Percentiles rank a stretch among this genome's conserved stretches.
Conservation (phyloP, 2,329 filamentous ascomycete species). For the Alternaria panax region DNA sequence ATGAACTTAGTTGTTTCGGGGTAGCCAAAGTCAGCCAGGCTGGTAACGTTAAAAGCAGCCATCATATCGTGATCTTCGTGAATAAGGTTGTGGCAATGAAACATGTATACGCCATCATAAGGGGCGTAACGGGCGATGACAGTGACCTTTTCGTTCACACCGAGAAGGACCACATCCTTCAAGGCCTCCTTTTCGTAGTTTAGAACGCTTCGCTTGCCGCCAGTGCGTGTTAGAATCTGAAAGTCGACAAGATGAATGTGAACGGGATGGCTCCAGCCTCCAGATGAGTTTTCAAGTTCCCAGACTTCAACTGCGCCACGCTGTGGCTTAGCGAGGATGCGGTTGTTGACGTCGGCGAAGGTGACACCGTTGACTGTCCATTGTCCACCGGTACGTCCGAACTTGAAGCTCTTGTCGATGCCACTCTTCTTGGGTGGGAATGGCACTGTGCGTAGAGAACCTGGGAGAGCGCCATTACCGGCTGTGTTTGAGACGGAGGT, state of each 20-base stretch:
- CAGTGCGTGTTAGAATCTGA: slow-evolving; percentile 60
- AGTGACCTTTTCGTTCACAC: slow-evolving; percentile 53
- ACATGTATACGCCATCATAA: slow-evolving; percentile 61
- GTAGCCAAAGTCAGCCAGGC: slow-evolving; percentile 44
- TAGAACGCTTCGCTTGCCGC: slow-evolving; percentile 53
- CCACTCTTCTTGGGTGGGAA: slow-evolving; percentile 42
- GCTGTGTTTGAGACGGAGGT: slow-evolving; percentile 28
- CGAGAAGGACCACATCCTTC: slow-evolving; percentile 66
- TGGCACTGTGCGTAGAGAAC: slow-evolving; percentile 38
- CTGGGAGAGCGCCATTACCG: slow-evolving; percentile 40
- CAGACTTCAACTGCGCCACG: slow-evolving; percentile 49
- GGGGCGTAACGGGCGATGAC: slow-evolving; percentile 45
- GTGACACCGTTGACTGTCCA: slow-evolving; percentile 52
- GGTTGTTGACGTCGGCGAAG: slow-evolving; percentile 46
- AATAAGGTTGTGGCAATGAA: slow-evolving; percentile 57
- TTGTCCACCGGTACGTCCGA: slow-evolving; percentile 34
- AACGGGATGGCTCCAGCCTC: slow-evolving; percentile 62
- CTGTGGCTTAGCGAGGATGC: slow-evolving; percentile 46
- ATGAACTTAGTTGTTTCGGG: slow-evolving; percentile 44
- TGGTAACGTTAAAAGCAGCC: slow-evolving; percentile 54
- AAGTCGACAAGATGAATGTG: slow-evolving; percentile 69
- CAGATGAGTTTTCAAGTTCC: slow-evolving; percentile 56
- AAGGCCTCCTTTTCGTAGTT: slow-evolving; percentile 63
- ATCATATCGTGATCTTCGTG: slow-evolving; percentile 58
- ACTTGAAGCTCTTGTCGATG: slow-evolving; percentile 45